Evolutionary conservation across 129 eudicot genomes (phyloP), one percentile per base, ranked within the genome.

Genomic region (Helianthus annuus): DNA sequence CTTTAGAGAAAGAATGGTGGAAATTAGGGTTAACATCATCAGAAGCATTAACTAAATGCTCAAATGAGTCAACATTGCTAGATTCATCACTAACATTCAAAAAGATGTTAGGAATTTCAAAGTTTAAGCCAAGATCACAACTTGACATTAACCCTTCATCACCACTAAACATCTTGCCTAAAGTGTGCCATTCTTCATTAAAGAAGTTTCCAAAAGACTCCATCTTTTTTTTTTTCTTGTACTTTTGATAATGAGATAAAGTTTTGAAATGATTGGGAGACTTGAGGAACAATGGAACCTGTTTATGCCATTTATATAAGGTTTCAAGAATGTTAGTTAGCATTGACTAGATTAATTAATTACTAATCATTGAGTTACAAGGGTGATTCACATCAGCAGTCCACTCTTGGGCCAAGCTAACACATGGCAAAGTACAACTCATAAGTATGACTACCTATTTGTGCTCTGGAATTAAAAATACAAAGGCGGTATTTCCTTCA

Each of bases 161-260:
- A 19, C 34, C 17, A 7, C 83, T 32, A 68, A 92, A 84, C 81
- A 92, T 79, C 71, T 45, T 82, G 84, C 81, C 76, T 72, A 89
- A 39, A 44, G 76, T 69, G 27, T 87, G 86, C 91, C 90, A 92
- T 70, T 92, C 97, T 69, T 87, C 91, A 22, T 85, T 87, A 48
- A 83, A 75, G 66, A 81, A 77, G 79, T 78, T 82, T 69, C 87
- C 89, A 12, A 72, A 54, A 57, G 76, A 24, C 80, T 86, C 92
- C 96, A 88, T 86, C 58, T 70, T 39, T 70, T 69, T 60, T n/a
- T 32, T 69, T 60, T n/a, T 32, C 39, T 15, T 62, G 15, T 10
- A 64, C 52, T 49, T 48, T 10, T 19, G 57, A 36, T 64, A 67
- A 57, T 59, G 17, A 68, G 63, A 40, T 49, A 53, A 29, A 48